Evolutionary conservation across 2,329 filamentous ascomycete genomes (phyloP), one percentile per base, ranked within the genome.

Genomic region (Cladosporium sp.): DNA sequence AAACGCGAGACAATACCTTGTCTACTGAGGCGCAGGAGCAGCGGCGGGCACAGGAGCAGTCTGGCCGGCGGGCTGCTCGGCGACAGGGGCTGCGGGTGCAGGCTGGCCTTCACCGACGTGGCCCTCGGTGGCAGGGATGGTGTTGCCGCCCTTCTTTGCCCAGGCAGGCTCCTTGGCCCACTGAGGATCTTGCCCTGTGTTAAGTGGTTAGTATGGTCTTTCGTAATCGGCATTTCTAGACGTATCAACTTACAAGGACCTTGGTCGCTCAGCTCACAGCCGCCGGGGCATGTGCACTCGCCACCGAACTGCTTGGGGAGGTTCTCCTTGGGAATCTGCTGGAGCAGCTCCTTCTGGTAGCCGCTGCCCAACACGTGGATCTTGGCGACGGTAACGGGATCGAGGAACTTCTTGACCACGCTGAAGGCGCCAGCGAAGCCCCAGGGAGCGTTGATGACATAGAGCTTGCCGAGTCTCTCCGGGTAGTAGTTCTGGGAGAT

Each of bases 401-500:
- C 94, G 69, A 99, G 84, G 85, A 94, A 97, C 66, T 87, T 86
- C 83, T 95, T 97, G 76, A 97, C 84, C 59, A 95, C 83, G 72
- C 79, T 82, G 83, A 94, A 99, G 63, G 92, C 89, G 66, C 84
- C 83, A 62, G 88, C 88, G 82, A 97, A 97, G 25, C 92, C 92
- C 92, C 92, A 97, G 19, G 92, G 92, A 3, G 93, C 90, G 78
- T 99, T 99, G 86, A 99, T 97, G 69, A 99, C 80, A 83, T 96
- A 99, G 73, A 99, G 83, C 78, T 92, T 92, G 71, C 94, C 94
- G 60, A 99, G 83, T 60, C 94, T 90, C 83, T 99, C 94, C 7
- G 94, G 94, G 80, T 99, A 99, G 85, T 97, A 96, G 84, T 97
- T 96, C 79, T 97, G 94, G 65, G 90, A 96, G 78, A 99, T 90